Percentiles rank a stretch among this genome's conserved stretches.
Evolutionary conservation across 2,329 filamentous ascomycete genomes (phyloP).

Genomic region (Venturia pyrina): DNA sequence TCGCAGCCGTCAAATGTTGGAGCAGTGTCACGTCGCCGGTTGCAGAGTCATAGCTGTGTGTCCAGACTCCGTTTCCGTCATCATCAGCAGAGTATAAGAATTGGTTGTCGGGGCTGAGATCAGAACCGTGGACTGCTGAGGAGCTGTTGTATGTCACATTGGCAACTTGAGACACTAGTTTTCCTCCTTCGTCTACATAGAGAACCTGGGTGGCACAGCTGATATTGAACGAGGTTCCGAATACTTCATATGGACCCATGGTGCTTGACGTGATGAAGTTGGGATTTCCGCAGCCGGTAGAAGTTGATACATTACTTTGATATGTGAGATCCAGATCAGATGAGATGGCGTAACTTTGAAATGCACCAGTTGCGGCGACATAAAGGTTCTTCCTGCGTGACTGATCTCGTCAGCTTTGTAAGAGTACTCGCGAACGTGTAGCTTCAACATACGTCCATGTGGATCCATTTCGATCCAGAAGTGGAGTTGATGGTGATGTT

Average conservation of each 20-base stretch:
- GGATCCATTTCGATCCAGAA: slow-evolving; percentile 13
- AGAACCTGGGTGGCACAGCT: neutral
- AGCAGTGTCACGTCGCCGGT: neutral
- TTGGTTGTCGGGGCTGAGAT: neutral
- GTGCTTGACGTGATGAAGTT: neutral
- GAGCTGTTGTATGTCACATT: neutral
- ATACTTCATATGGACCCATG: neutral
- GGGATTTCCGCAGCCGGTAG: slow-evolving; percentile 1
- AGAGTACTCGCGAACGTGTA: neutral
- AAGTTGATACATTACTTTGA: slow-evolving; percentile 3
- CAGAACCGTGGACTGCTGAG: neutral
- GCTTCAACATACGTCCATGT: slow-evolving; percentile 8
- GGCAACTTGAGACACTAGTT: neutral
- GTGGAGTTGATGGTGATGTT: slow-evolving; percentile 12
- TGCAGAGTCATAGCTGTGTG: neutral
- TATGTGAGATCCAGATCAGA: slow-evolving; percentile 8
- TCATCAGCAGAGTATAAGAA: slow-evolving; percentile 1
- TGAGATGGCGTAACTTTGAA: slow-evolving; percentile 13
- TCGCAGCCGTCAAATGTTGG: neutral
- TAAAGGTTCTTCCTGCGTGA: slow-evolving; percentile 10
- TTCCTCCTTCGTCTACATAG: neutral
- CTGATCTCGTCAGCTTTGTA: neutral
- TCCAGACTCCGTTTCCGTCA: neutral
- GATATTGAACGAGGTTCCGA: neutral
- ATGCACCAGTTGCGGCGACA: slow-evolving; percentile 12